A percentile compares a stretch with the other conserved stretches of the same genome.
phyloP scores from a whole-genome alignment of 352 stramenopile genomes.

The Phytophthora ramorum region DNA sequence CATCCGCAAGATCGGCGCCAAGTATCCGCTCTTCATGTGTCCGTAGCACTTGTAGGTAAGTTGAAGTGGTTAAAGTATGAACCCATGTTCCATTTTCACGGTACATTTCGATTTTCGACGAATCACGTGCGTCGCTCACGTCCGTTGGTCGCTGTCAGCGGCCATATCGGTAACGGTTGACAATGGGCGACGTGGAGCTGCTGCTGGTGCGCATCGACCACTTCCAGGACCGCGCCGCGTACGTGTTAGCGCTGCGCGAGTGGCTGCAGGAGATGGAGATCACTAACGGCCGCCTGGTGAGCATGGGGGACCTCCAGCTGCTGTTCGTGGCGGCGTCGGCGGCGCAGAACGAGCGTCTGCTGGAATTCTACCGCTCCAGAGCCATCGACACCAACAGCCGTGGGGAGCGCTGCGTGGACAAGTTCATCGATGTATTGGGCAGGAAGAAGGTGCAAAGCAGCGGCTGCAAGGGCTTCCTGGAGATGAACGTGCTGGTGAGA shows the following conservation, averaged over 20 bases:
- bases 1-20: slow-evolving; percentile 72
- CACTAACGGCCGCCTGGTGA: slow-evolving; percentile 63
- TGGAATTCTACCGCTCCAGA: slow-evolving; percentile 51
- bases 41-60: neutral
- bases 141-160: slow-evolving; percentile 10
- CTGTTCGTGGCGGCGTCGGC: slow-evolving; percentile 60
- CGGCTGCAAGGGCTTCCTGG: slow-evolving; percentile 71
- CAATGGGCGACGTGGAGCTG: slow-evolving; percentile 46
- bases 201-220: slow-evolving; percentile 77
- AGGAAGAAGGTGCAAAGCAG: slow-evolving; percentile 47
- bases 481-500: slow-evolving; percentile 84
- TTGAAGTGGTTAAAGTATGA: neutral
- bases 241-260: slow-evolving; percentile 60
- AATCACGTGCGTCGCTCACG: neutral
- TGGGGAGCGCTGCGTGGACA: slow-evolving; percentile 70
- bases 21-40: slow-evolving; percentile 80
- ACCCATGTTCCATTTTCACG: neutral
- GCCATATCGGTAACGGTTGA: slow-evolving; percentile 3
- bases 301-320: slow-evolving; percentile 65
- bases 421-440: slow-evolving; percentile 77
- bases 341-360: slow-evolving; percentile 50
- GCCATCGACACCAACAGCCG: slow-evolving; percentile 66
- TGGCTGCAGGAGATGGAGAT: slow-evolving; percentile 68
- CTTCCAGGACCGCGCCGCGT: slow-evolving; percentile 63
- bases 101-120: neutral